Evolutionary conservation across 768 basidiomycete genomes (phyloP).

Genomic region (Amanita rimosa): DNA sequence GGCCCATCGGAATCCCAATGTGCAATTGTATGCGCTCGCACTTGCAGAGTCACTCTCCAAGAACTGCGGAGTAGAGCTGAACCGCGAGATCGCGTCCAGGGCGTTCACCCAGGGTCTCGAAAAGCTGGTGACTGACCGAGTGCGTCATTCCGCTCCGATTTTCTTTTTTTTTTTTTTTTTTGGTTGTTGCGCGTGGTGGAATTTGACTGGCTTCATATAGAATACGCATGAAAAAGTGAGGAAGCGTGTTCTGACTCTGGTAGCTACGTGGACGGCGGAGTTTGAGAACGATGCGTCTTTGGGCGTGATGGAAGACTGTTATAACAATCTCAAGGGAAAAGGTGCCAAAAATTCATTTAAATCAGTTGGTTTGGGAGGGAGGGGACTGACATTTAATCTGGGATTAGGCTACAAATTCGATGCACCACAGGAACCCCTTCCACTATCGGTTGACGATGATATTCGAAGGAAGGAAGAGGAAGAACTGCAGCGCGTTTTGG

Average conservation of each 20-base stretch:
- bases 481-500: conserved; percentile 85
- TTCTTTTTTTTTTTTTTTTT: too few relatives aligned
- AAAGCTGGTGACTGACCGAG: conserved; percentile 81
- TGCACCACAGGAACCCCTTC: conserved; percentile 45
- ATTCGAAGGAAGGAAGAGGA: conserved; percentile 82
- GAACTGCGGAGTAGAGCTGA: conserved; percentile 75
- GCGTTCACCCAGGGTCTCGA: conserved; percentile 88
- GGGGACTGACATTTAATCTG: neutral
- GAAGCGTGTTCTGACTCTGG: conserved; percentile 53
- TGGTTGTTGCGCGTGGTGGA: neutral
- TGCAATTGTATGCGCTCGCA: conserved; percentile 88
- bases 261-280: conserved; percentile 78
- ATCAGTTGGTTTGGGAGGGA: too few relatives aligned
- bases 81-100: conserved; percentile 80
- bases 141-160: conserved; percentile 20
- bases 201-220: conserved; percentile 26
- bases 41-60: conserved; percentile 83
- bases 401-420: conserved; percentile 63
- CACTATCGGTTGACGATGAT: conserved; percentile 68
- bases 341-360: conserved; percentile 30
- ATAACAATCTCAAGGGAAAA: conserved; percentile 70
- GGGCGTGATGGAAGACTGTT: conserved; percentile 87
- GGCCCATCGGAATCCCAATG: conserved; percentile 90
- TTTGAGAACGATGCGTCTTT: conserved; percentile 73
- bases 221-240: conserved; percentile 90